Evolutionary conservation across 2,329 filamentous ascomycete species (phyloP).

Genomic region (Fusarium avenaceum): DNA sequence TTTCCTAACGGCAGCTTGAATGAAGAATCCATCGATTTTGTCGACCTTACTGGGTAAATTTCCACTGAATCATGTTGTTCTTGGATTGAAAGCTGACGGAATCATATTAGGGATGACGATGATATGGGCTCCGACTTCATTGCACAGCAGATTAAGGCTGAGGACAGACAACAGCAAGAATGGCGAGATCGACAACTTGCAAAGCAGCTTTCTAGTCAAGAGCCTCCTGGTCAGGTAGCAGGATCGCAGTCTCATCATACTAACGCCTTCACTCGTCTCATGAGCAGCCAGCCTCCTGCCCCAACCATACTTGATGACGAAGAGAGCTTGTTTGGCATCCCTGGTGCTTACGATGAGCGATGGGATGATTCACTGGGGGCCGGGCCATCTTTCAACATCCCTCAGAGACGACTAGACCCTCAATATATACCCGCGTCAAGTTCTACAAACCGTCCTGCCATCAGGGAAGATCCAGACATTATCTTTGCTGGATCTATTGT

Average conservation of each 20-base stretch:
- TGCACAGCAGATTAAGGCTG: slow-evolving; percentile 54
- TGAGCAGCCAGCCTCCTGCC: slow-evolving; percentile 49
- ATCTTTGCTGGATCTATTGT: slow-evolving; percentile 18
- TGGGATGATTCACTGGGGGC: slow-evolving; percentile 36
- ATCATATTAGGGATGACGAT: slow-evolving; percentile 51
- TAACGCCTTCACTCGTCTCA: slow-evolving; percentile 50
- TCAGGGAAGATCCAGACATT: slow-evolving; percentile 19
- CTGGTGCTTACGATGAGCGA: slow-evolving; percentile 41
- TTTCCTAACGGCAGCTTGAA: slow-evolving; percentile 21
- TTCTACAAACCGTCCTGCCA: neutral
- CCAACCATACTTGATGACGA: neutral
- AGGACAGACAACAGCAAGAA: slow-evolving; percentile 52
- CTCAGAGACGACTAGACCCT: slow-evolving; percentile 4
- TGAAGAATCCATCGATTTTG: slow-evolving; percentile 48
- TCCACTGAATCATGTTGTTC: neutral
- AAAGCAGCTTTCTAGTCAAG: slow-evolving; percentile 46
- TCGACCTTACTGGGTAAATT: slow-evolving; percentile 60
- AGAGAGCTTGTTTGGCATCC: slow-evolving; percentile 16
- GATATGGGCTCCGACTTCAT: slow-evolving; percentile 49
- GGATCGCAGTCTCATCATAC: slow-evolving; percentile 11
- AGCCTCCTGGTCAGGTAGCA: slow-evolving; percentile 14
- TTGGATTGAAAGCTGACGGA: slow-evolving; percentile 12
- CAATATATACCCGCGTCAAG: slow-evolving; percentile 6
- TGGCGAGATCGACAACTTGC: slow-evolving; percentile 50
- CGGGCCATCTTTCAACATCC: slow-evolving; percentile 1